Percentiles rank a stretch among this genome's conserved stretches.
Conservation (phyloP, 345 rosid genomes). For the Boechera stricta region DNA sequence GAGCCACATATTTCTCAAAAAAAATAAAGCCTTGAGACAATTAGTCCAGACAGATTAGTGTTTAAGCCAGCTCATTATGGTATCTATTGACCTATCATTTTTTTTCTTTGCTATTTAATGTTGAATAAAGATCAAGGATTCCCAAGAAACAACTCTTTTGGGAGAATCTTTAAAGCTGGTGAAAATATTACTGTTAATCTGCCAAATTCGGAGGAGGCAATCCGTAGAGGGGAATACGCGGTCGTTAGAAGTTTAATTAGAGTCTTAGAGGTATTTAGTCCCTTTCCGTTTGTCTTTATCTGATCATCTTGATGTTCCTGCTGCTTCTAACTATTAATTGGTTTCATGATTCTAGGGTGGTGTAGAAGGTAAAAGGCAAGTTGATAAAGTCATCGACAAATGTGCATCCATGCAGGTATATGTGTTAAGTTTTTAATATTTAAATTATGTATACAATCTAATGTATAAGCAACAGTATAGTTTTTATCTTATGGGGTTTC, state of each 20-base stretch:
- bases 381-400: constrained; percentile 97
- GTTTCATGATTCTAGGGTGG: constrained; percentile 72
- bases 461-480: constrained; percentile 13
- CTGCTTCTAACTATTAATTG: constrained; percentile 42
- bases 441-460: constrained; percentile 20
- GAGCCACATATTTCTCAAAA: constrained; percentile 16
- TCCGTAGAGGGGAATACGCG: constrained; percentile 91
- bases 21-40: background rate
- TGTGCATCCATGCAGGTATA: constrained; percentile 98
- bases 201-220: constrained; percentile 90
- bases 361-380: constrained; percentile 96
- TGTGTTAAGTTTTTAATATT: constrained; percentile 24
- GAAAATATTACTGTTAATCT: constrained; percentile 63
- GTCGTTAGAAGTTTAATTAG: constrained; percentile 93
- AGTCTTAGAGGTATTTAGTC: constrained; percentile 80
- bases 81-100: constrained; percentile 33
- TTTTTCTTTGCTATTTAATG: constrained; percentile 17
- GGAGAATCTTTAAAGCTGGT: constrained; percentile 73
- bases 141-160: constrained; percentile 81
- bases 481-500: constrained; percentile 26
- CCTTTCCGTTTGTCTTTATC: constrained; percentile 26
- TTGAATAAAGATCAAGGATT: constrained; percentile 57
- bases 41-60: constrained; percentile 1
- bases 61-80: constrained; percentile 20
- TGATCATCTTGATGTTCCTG: constrained; percentile 31